Evolutionary conservation across 139 green algal genomes (phyloP), one percentile per base, ranked within the genome.

Genomic region (Chlorella sp.): DNA sequence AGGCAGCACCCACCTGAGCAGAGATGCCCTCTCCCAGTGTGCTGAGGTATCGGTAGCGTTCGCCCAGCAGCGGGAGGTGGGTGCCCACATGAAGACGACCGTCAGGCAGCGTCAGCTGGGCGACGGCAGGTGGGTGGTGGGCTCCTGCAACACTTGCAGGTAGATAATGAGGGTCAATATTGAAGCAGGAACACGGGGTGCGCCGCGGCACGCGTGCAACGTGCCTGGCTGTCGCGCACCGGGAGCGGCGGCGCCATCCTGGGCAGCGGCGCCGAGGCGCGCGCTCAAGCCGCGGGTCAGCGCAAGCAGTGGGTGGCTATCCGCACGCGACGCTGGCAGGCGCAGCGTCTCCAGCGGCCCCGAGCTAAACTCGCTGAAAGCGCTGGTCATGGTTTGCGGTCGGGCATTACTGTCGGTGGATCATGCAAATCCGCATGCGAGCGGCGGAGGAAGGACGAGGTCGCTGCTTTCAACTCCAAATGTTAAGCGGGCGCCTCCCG

Each of bases 11-110:
- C 48, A 98, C 95, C 94, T 96, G 93, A 14, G 64, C 86, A 16
- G 91, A 93, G 3, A 81, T 86, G 26, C 93, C 93, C 28, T 94
- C 91, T 0, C 89, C 91, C 1, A 95, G 39, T 15, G 86, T 57
- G 36, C 87, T 81, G 14, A 95, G 87, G 66, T 95, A 95, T 39
- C 87, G 73, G 88, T 93, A 95, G 32, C 93, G 91, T 12, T 83
- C 68, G 0, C 81, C 92, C 42, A 95, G 79, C 64, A 95, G 76
- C 12, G 91, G 91, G 81, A 95, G 85, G 88, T 93, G 81, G 3
- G 89, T 91, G 61, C 92, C 88, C 24, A 93, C 81, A 40, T 86
- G 81, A 21, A 95, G 85, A 12, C 89, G 79, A 12, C 92, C 92
- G 73, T 93, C 91, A 1, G 91, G 87, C 48, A 95, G 87, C n/a